These are phyloP conservation scores for Sarcodon aspratus DNA, from an alignment of 768 basidiomycete species.

Conservation along the genomic window DNA sequence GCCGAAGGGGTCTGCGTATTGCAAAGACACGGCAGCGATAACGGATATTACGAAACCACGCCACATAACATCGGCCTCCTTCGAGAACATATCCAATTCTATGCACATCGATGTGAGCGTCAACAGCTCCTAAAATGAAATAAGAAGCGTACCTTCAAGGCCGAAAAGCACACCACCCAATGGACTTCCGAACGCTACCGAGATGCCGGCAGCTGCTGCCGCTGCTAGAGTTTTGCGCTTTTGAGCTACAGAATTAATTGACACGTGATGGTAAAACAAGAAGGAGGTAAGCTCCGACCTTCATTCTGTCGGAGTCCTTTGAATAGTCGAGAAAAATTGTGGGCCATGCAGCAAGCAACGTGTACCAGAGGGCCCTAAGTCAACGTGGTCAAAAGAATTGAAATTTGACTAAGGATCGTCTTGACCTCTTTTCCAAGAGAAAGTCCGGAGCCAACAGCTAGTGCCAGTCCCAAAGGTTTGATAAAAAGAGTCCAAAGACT, in stretches of 20 bases:
- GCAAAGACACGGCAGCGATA: slow-evolving; percentile 75
- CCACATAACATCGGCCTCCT: slow-evolving; percentile 73
- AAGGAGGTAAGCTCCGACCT: slow-evolving; percentile 27
- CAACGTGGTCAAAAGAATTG: background rate
- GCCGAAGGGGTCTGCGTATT: slow-evolving; percentile 79
- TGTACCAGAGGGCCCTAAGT: slow-evolving; percentile 72
- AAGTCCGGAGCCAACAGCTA: slow-evolving; percentile 77
- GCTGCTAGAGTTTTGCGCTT: slow-evolving; percentile 75
- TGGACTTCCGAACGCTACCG: slow-evolving; percentile 82
- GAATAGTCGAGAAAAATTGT: slow-evolving; percentile 54
- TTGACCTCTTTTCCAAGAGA: slow-evolving; percentile 75
- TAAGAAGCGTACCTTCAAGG: slow-evolving; percentile 41
- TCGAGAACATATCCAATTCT: slow-evolving; percentile 60
- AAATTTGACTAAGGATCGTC: slow-evolving; percentile 5
- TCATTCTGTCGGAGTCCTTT: slow-evolving; percentile 68
- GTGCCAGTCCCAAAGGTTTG: slow-evolving; percentile 72
- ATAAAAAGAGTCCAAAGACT: slow-evolving; percentile 78
- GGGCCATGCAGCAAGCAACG: slow-evolving; percentile 75
- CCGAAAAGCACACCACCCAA: slow-evolving; percentile 81
- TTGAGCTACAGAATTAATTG: slow-evolving; percentile 34
- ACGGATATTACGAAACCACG: slow-evolving; percentile 85
- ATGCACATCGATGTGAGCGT: background rate
- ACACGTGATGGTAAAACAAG: background rate
- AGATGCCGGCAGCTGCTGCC: slow-evolving; percentile 78
- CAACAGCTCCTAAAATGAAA: slow-evolving; percentile 1